Conservation (phyloP, 116 monocot species). For the Iris pallida region DNA sequence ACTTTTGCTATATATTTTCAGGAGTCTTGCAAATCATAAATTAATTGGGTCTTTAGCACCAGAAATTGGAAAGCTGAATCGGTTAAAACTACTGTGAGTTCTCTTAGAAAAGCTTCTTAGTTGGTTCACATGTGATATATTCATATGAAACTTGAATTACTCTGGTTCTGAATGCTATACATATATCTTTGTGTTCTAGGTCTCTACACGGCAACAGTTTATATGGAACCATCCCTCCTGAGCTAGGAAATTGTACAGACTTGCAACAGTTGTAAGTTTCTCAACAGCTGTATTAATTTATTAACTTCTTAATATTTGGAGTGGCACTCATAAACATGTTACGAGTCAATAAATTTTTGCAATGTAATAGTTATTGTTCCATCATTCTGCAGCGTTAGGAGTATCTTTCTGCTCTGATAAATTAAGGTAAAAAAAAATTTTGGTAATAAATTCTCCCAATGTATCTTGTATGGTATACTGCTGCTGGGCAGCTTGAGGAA, state of each 20-base stretch:
- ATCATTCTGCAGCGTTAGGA: too few relatives aligned
- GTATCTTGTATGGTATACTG: too few relatives aligned
- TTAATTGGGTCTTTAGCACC: slow-evolving; percentile 83
- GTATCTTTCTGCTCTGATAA: too few relatives aligned
- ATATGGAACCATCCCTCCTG: slow-evolving; percentile 80
- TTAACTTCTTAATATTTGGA: too few relatives aligned
- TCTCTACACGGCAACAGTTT: slow-evolving; percentile 82
- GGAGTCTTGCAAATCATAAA: slow-evolving; percentile 74
- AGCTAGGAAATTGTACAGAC: slow-evolving; percentile 76
- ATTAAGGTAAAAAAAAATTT: too few relatives aligned
- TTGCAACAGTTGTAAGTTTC: slow-evolving; percentile 70
- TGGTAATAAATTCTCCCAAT: too few relatives aligned
- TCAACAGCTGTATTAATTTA: too few relatives aligned
- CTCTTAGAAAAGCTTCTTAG: slow-evolving; percentile 2
- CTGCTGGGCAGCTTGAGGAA: too few relatives aligned
- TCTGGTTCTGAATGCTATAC: slow-evolving; percentile 9
- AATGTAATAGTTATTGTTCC: too few relatives aligned
- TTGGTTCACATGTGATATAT: slow-evolving; percentile 8
- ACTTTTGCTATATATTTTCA: slow-evolving; percentile 19
- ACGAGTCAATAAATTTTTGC: too few relatives aligned
- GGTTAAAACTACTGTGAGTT: slow-evolving; percentile 64
- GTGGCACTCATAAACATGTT: too few relatives aligned
- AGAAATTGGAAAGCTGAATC: slow-evolving; percentile 73
- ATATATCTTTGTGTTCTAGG: slow-evolving; percentile 30
- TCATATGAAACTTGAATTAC: background rate